phyloP scores from a whole-genome alignment of 805 yeast genomes.

The Kodamaea jinghongensis region DNA sequence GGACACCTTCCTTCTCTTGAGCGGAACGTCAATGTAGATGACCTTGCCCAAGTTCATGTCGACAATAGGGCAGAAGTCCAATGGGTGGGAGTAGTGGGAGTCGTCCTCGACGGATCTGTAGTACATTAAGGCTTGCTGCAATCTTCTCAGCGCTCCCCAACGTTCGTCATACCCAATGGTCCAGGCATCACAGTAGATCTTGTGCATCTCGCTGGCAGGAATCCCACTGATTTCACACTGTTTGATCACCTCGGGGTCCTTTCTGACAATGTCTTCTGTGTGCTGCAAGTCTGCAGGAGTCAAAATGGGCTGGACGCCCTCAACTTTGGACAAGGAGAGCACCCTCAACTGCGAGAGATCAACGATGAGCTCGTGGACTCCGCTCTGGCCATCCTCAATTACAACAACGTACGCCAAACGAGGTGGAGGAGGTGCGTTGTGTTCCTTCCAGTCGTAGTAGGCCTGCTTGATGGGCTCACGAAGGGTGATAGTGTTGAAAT shows the following conservation, averaged over 20 bases:
- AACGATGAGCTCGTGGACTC: conserved; percentile 70
- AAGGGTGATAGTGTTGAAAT: conserved; percentile 68
- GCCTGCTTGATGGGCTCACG: conserved; percentile 68
- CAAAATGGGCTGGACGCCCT: conserved; percentile 71
- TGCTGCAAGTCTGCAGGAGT: conserved; percentile 63
- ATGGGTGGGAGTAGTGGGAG: conserved; percentile 71
- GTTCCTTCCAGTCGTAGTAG: conserved; percentile 64
- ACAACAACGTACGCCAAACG: conserved; percentile 67
- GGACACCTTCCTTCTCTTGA: conserved; percentile 68
- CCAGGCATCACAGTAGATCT: conserved; percentile 66
- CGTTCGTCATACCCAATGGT: conserved; percentile 71
- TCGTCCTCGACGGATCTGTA: conserved; percentile 75
- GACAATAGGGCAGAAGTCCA: conserved; percentile 80
- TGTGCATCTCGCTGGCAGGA: conserved; percentile 58
- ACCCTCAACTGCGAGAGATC: conserved; percentile 51
- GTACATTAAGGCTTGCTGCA: conserved; percentile 79
- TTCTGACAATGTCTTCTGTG: conserved; percentile 64
- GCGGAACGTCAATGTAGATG: conserved; percentile 72
- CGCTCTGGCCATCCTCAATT: conserved; percentile 54
- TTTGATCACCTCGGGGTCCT: conserved; percentile 67
- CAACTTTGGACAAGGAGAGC: conserved; percentile 45
- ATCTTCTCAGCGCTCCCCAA: conserved; percentile 72
- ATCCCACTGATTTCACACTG: conserved; percentile 72
- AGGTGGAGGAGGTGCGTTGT: conserved; percentile 59
- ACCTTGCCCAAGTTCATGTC: conserved; percentile 70